Conservation (phyloP, 2,329 filamentous ascomycete species). For the Pyrenophora seminiperda region DNA sequence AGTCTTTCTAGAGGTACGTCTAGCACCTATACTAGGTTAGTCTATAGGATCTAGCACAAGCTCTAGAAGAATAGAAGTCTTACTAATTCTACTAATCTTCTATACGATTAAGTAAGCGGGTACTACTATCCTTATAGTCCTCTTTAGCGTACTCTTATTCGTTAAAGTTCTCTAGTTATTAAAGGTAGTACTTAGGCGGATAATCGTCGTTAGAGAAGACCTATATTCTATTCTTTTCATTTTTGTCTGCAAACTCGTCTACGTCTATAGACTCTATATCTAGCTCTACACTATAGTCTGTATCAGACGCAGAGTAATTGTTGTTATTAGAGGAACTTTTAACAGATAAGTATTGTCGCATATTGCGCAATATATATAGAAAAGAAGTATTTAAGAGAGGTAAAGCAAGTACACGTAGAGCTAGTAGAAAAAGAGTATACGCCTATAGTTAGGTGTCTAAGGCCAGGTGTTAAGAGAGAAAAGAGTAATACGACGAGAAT, state of each 20-base stretch:
- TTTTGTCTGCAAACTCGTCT: constrained; percentile 7
- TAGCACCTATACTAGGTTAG: constrained; percentile 20
- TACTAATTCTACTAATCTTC: constrained; percentile 30
- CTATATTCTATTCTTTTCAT: constrained; percentile 10
- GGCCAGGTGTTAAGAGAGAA: constrained; percentile 7
- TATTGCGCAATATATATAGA: constrained; percentile 10
- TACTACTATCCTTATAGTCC: constrained; percentile 27
- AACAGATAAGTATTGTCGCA: constrained; percentile 11
- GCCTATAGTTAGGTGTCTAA: constrained; percentile 7
- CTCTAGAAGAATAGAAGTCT: constrained; percentile 6
- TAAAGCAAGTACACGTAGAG: constrained; percentile 3
- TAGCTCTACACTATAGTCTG: constrained; percentile 12
- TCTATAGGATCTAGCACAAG: constrained; percentile 8
- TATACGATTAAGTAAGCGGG: constrained; percentile 20
- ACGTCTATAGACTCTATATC: constrained; percentile 18
- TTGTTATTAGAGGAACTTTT: constrained; percentile 15
- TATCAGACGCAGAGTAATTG: constrained; percentile 15
- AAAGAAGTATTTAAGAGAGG: constrained; percentile 1
- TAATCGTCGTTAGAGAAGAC: constrained; percentile 16
- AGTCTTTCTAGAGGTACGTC: constrained; percentile 15
- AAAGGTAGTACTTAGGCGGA: constrained; percentile 24
- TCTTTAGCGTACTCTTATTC: constrained; percentile 22
- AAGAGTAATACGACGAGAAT: constrained; percentile 9
- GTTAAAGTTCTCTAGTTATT: constrained; percentile 19
- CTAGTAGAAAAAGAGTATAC: constrained; percentile 7